A percentile compares a stretch with the other conserved stretches of the same genome.
phyloP scores from a whole-genome alignment of 2,329 filamentous ascomycete genomes.

The Arthrobotrys conoides region DNA sequence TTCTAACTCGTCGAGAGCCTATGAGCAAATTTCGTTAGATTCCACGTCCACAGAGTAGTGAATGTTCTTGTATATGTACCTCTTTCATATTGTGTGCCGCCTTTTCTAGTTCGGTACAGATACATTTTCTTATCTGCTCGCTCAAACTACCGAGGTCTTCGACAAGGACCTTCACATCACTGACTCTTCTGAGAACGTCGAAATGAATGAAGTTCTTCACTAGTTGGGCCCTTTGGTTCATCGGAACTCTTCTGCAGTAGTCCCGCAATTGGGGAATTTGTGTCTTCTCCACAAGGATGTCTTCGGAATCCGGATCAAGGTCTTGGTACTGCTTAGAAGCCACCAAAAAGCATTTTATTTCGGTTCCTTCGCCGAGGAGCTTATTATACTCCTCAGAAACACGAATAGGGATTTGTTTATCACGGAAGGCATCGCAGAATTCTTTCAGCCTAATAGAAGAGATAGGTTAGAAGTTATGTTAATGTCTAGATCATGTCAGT shows the following conservation, averaged over 20 bases:
- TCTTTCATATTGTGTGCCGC: slow-evolving; percentile 3
- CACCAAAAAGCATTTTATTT: slow-evolving; percentile 34
- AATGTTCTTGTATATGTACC: not conserved
- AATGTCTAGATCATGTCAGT: no score
- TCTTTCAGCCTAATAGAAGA: not conserved
- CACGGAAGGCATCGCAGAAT: not conserved
- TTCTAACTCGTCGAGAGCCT: not conserved
- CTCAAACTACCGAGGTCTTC: slow-evolving; percentile 13
- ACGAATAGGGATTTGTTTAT: not conserved
- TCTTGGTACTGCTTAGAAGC: slow-evolving; percentile 36
- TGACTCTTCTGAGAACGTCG: not conserved
- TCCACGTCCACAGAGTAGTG: no score
- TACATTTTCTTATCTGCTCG: slow-evolving; percentile 5
- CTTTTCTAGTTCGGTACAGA: slow-evolving; percentile 21
- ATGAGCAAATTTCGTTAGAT: no score
- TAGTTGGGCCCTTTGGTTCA: not conserved
- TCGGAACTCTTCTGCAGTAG: not conserved
- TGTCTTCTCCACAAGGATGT: slow-evolving; percentile 1
- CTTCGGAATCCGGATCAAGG: slow-evolving; percentile 11
- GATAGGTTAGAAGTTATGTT: no score
- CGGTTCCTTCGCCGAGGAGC: slow-evolving; percentile 12
- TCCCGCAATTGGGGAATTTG: not conserved
- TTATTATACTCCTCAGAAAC: not conserved
- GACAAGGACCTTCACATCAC: not conserved
- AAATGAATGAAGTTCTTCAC: not conserved